Percentiles rank a stretch among this genome's conserved stretches.
phyloP scores from a whole-genome alignment of 768 basidiomycete genomes.

The Boletus huronensis region DNA sequence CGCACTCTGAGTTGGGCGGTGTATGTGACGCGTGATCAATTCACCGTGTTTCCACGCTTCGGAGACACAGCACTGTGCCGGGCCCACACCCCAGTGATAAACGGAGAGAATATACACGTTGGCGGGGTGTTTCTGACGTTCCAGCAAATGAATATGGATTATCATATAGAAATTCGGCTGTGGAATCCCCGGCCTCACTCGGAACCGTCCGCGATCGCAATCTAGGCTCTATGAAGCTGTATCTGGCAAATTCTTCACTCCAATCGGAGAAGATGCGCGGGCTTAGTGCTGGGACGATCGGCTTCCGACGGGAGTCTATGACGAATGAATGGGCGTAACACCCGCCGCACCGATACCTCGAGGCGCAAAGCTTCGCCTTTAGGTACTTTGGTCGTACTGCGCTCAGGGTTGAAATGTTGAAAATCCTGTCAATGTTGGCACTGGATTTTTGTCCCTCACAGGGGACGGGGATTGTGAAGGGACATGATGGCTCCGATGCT shows the following conservation, averaged over 20 bases:
- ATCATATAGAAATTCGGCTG: slow-evolving; percentile 25
- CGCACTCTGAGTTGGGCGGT: slow-evolving; percentile 39
- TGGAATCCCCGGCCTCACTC: slow-evolving; percentile 18
- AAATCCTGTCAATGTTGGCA: slow-evolving; percentile 14
- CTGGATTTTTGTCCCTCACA: slow-evolving; percentile 13
- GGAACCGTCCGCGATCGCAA: slow-evolving; percentile 21
- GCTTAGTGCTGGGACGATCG: slow-evolving; percentile 22
- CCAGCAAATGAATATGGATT: slow-evolving; percentile 27
- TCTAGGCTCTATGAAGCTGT: slow-evolving; percentile 4
- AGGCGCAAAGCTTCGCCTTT: slow-evolving; percentile 28
- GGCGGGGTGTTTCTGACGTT: slow-evolving; percentile 19
- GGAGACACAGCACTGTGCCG: slow-evolving; percentile 5
- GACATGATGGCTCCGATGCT: slow-evolving; percentile 10
- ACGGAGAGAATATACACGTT: slow-evolving; percentile 32
- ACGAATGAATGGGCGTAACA: slow-evolving; percentile 31
- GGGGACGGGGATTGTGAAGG: slow-evolving; percentile 13
- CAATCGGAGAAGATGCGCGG: slow-evolving; percentile 15
- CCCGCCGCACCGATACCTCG: slow-evolving; percentile 33
- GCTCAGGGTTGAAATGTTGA: slow-evolving; percentile 33
- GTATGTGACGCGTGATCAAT: slow-evolving; percentile 21
- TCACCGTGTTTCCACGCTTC: slow-evolving; percentile 26
- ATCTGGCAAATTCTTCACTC: slow-evolving; percentile 9
- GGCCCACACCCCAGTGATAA: slow-evolving; percentile 19
- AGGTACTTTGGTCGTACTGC: slow-evolving; percentile 30
- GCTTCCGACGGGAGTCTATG: slow-evolving; percentile 29